phyloP scores from a whole-genome alignment of 768 basidiomycete genomes.

The Lentinula guzmanii region DNA sequence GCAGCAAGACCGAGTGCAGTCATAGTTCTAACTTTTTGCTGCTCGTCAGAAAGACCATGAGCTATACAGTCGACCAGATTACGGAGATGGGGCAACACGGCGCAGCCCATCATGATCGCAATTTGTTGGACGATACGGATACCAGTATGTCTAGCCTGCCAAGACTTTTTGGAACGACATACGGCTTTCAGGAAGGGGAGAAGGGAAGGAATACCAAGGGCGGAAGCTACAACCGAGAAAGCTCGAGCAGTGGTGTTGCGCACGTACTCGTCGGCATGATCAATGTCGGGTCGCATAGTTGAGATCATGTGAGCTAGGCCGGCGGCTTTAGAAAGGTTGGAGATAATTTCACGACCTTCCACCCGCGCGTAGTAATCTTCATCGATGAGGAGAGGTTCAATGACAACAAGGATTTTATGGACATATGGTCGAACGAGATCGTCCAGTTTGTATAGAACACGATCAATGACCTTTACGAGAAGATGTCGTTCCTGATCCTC shows the following conservation, averaged over 20 bases:
- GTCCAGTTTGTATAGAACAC: slow-evolving; percentile 97
- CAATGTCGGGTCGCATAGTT: slow-evolving; percentile 99
- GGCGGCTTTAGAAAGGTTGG: slow-evolving; percentile 96
- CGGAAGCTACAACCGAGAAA: slow-evolving; percentile 97
- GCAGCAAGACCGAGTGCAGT: slow-evolving; percentile 89
- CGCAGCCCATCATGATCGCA: slow-evolving; percentile 99
- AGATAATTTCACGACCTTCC: slow-evolving; percentile 98
- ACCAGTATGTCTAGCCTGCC: slow-evolving; percentile 99
- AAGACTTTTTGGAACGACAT: slow-evolving; percentile 97
- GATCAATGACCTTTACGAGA: slow-evolving; percentile 98
- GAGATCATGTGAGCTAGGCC: slow-evolving; percentile 99
- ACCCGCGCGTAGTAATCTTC: slow-evolving; percentile 96
- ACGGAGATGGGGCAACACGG: slow-evolving; percentile 92
- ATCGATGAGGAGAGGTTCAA: slow-evolving; percentile 97
- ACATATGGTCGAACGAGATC: slow-evolving; percentile 98
- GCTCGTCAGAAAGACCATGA: slow-evolving; percentile 87
- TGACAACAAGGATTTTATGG: slow-evolving; percentile 99
- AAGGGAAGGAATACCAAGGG: slow-evolving; percentile 94
- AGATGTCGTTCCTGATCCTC: slow-evolving; percentile 99
- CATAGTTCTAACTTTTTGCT: slow-evolving; percentile 96
- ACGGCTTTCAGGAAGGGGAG: slow-evolving; percentile 98
- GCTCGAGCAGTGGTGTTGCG: slow-evolving; percentile 98
- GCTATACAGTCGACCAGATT: slow-evolving; percentile 97
- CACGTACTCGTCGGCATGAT: slow-evolving; percentile 98
- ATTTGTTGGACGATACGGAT: slow-evolving; percentile 99